Base-by-base conservation (phyloP, 495 filamentous ascomycete genomes). In the Antarctomyces pellizariae region DNA sequence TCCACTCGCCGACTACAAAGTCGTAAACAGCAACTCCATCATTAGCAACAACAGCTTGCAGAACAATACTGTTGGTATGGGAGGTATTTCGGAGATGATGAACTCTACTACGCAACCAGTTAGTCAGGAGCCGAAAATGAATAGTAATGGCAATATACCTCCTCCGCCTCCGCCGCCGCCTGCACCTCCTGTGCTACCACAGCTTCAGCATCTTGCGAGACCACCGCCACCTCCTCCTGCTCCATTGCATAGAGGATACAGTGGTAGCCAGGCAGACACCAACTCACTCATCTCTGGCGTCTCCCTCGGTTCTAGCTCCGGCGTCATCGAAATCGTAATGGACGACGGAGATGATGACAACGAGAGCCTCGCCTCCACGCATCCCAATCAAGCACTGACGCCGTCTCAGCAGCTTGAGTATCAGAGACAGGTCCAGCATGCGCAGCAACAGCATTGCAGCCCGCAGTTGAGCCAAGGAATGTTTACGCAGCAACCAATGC, bases 181-280 rank as follows among this genome's bases (percentile, higher is more conserved):
- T 5, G 49, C 49, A 17, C 28, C 37, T 37, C 69, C 73, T 7
- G 61, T 90, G 16, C 55, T 91, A 20, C 68, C 70, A 26, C 75
- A 91, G 36, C 63, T 90, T n/a, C 74, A 80, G 42, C 80, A 92
- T 48, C 61, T 92, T 5, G 67, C 69, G 15, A 54, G 40, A 9
- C 66, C 66, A 3, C 66, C 71, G 2, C 71, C 69, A 3, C 71
- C 69, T 0, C 71, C 71, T 7, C 70, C 74, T 2, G 70, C 70
- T 1, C 74, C 61, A 31, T 58, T 3, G 50, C 53, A 1, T 37
- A 43, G n/a, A 36, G 22, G 42, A 50, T 8, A 43, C 41, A 8
- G 43, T 53, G 11, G 56, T 51, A 34, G 44, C 39, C 26, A 44
- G 43, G 12, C 34, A 59, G 19, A 62, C 64, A 26, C 64, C 48